These are phyloP conservation scores for Laguncularia racemosa DNA, from an alignment of 345 rosid genomes.

Conservation along the genomic window DNA sequence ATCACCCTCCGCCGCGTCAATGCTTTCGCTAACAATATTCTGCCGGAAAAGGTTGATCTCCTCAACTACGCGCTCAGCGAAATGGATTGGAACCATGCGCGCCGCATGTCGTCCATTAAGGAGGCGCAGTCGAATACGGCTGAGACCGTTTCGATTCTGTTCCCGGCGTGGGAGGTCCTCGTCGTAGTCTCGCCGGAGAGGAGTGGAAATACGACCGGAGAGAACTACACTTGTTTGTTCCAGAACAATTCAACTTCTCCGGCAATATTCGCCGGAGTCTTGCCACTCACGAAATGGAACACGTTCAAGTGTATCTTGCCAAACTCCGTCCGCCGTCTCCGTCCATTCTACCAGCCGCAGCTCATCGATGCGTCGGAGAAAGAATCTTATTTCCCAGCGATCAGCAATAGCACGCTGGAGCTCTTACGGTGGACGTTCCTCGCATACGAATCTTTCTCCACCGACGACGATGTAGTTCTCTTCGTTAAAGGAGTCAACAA, in stretches of 20 bases:
- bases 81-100: constrained; percentile 1
- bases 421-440: constrained; percentile 44
- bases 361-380: constrained; percentile 21
- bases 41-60: neutral
- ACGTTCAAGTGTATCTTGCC: constrained; percentile 62
- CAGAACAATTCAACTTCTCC: constrained; percentile 41
- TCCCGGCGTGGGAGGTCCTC: constrained; percentile 75
- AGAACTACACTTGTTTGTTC: constrained; percentile 39
- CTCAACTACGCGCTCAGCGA: constrained; percentile 4
- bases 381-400: constrained; percentile 3
- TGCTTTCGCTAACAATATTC: no score
- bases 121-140: neutral
- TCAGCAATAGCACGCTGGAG: constrained; percentile 15
- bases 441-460: constrained; percentile 68
- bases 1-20: no score
- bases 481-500: constrained; percentile 69
- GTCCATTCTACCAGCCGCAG: constrained; percentile 43
- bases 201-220: neutral
- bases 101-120: constrained; percentile 1
- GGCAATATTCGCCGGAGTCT: constrained; percentile 40
- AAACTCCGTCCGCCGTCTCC: constrained; percentile 27
- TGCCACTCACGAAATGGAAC: constrained; percentile 43
- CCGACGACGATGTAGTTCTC: constrained; percentile 60
- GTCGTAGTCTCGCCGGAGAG: constrained; percentile 31
- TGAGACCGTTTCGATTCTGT: constrained; percentile 37